A percentile compares a stretch with the other conserved stretches of the same genome.
These are phyloP conservation scores for Cavenderia fasciculata DNA, from an alignment of 78 protist species.

Conservation along the genomic window DNA sequence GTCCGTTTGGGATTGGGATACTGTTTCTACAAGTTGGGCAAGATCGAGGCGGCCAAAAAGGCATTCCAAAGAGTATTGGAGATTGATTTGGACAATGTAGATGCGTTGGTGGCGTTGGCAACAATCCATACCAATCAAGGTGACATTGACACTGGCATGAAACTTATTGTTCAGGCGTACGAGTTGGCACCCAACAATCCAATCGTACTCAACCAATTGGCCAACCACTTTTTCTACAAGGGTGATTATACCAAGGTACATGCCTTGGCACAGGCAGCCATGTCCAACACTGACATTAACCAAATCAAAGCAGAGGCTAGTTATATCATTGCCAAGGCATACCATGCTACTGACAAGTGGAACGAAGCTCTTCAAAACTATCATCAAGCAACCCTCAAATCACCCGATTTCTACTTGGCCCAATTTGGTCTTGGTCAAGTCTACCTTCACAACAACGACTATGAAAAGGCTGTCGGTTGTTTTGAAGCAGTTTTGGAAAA, in stretches of 20 bases:
- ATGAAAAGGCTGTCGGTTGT: constrained; percentile 62
- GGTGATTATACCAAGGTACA: constrained; percentile 34
- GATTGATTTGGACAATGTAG: constrained; percentile 74
- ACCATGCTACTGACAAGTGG: constrained; percentile 51
- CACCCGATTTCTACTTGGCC: constrained; percentile 39
- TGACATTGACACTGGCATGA: neutral
- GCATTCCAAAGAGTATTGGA: constrained; percentile 65
- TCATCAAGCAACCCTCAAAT: constrained; percentile 18
- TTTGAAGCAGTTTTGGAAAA: constrained; percentile 50
- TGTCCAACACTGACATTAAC: neutral
- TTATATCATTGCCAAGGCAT: constrained; percentile 29
- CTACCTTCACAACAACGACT: constrained; percentile 51
- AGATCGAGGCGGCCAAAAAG: constrained; percentile 37
- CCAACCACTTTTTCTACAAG: constrained; percentile 78
- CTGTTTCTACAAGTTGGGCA: constrained; percentile 62
- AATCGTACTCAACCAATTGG: constrained; percentile 67
- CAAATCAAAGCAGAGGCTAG: constrained; percentile 46
- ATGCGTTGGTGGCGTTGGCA: constrained; percentile 66
- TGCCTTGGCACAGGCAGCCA: constrained; percentile 39
- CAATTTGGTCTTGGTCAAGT: constrained; percentile 85
- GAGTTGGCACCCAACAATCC: constrained; percentile 58
- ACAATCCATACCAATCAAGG: constrained; percentile 17
- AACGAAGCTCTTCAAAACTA: constrained; percentile 62
- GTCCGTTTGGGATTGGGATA: constrained; percentile 77
- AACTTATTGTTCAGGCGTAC: constrained; percentile 38